A percentile compares a stretch with the other conserved stretches of the same genome.
Evolutionary conservation across 2,329 filamentous ascomycete genomes (phyloP).

Genomic region (Ascochyta rabiei): DNA sequence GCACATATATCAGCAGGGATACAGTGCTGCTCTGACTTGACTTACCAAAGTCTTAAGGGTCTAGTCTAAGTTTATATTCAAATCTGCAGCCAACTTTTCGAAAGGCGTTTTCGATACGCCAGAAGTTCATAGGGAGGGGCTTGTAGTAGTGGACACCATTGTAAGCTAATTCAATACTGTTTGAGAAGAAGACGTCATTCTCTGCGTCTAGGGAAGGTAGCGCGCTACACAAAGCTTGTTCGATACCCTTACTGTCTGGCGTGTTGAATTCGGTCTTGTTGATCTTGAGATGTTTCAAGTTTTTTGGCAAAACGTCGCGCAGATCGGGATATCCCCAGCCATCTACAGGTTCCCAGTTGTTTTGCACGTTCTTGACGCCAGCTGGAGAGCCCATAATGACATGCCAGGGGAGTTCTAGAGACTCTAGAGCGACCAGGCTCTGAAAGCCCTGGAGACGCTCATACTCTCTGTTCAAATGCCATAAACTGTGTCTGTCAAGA

Average conservation of each 20-base stretch:
- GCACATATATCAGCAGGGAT: not conserved
- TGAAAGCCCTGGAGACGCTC: not conserved
- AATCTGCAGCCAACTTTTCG: not conserved
- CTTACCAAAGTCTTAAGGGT: not conserved
- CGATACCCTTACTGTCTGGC: not conserved
- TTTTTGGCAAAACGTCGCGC: no score
- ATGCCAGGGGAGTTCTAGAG: no score
- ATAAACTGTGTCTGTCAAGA: not conserved
- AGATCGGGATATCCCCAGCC: no score
- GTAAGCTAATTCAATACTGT: not conserved
- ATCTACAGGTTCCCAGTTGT: no score
- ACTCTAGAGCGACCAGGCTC: not conserved
- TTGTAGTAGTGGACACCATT: not conserved
- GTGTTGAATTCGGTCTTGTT: no score
- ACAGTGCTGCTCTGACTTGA: not conserved
- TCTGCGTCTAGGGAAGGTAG: not conserved
- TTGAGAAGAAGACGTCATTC: not conserved
- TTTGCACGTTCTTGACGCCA: no score
- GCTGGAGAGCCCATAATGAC: no score
- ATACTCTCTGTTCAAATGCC: no score
- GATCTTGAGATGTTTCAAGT: no score
- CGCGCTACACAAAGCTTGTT: not conserved
- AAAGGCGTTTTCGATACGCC: not conserved
- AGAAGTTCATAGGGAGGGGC: not conserved
- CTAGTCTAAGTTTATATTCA: not conserved